These are phyloP conservation scores for Trichosanthes cucumerina DNA, from an alignment of 306 rosid genomes.

Conservation along the genomic window DNA sequence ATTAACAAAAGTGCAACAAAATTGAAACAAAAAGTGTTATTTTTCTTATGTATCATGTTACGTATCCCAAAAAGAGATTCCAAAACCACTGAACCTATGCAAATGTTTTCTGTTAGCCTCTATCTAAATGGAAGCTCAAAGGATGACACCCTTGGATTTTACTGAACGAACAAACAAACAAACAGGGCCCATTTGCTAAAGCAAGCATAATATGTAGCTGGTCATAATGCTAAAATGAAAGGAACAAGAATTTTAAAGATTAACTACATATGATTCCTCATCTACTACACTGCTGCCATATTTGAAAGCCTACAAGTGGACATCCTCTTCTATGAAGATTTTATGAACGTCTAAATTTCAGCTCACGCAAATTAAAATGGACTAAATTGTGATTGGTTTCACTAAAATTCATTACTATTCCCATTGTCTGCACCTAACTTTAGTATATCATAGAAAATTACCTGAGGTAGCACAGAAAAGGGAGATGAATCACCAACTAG, in stretches of 20 bases:
- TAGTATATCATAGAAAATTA: slow-evolving; percentile 15
- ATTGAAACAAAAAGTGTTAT: too few relatives aligned
- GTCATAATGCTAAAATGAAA: not conserved
- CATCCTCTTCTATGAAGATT: not conserved
- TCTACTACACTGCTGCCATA: not conserved
- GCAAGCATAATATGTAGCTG: not conserved
- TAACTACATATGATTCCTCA: not conserved
- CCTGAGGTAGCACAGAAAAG: slow-evolving; percentile 73
- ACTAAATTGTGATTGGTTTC: not conserved
- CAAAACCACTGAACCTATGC: not conserved
- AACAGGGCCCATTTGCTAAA: not conserved
- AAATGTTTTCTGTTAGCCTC: not conserved
- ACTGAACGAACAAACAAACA: not conserved
- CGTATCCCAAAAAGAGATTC: not conserved
- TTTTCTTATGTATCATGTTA: too few relatives aligned
- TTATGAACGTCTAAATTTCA: not conserved
- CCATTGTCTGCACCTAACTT: not conserved
- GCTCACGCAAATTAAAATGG: not conserved
- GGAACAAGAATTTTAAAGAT: not conserved
- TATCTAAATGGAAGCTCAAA: not conserved
- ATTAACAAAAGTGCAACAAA: not conserved
- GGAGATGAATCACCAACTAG: slow-evolving; percentile 79
- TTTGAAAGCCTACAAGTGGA: not conserved
- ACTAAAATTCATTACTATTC: not conserved
- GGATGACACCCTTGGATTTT: not conserved